Base-by-base conservation (phyloP, 305 asterid species). In the Fraxinus latifolia region DNA sequence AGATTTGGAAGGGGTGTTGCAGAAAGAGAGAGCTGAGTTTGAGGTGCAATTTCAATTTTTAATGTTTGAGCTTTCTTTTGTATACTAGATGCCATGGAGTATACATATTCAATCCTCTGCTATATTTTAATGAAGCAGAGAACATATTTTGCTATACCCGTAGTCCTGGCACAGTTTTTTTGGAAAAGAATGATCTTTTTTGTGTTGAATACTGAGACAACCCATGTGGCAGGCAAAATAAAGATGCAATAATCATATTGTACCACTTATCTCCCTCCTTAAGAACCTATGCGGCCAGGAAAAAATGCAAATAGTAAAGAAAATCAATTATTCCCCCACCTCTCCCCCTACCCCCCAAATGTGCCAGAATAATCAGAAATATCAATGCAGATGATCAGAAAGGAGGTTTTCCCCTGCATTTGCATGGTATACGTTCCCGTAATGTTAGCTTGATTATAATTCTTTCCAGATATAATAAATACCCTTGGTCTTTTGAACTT, bases 21-120 rank as follows among this genome's bases (percentile, higher is more conserved):
- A 90, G 91, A 91, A 88, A 80, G 97, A 94, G 91, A 96, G 90
- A 88, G 83, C 86, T 65, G 96, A 94, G 86, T 96, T 94, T 91
- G 95, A 92, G 97, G 99, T 93, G 55, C 81, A 75, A 27, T 32
- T 53, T 86, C 82, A 79, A 75, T 76, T 83, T 78, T 32, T 71
- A 67, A 82, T 81, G 81, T 82, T 53, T 42, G 82, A 77, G 32
- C 42, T 81, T 67, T 65, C 42, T 83, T 83, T 80, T 55, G 65
- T 37, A 29, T 50, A 58, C 74, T 75, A 77, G 29, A 70, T 21
- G 50, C 67, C 58, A 62, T 79, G 65, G 42, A 21, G 55, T 71
- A 15, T 74, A 32, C 68, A 70, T 77, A 37, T 25, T 74, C 71
- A 21, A 29, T 32, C 78, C 36, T 80, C 6, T 78, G 68, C 39